Evolutionary conservation across 1,139 yeast genomes (phyloP).

Genomic region (Fermentozyma sake): DNA sequence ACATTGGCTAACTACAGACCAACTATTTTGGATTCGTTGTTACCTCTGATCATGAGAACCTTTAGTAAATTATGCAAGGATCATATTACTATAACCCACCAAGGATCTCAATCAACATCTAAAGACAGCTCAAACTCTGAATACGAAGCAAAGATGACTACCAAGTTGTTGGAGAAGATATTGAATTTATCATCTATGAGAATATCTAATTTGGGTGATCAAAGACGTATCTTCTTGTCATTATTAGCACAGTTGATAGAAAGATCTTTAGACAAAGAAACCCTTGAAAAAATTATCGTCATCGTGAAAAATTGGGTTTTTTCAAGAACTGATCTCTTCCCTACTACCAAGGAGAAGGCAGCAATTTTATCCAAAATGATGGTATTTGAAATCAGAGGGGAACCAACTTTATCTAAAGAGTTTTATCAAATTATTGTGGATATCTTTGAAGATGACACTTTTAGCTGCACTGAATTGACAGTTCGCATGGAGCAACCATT

Average conservation of each 20-base stretch:
- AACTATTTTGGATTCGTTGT: conserved; percentile 63
- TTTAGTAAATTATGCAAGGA: conserved; percentile 87
- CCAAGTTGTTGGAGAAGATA: conserved; percentile 69
- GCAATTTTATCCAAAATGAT: conserved; percentile 92
- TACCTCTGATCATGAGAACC: conserved; percentile 78
- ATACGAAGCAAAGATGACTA: conserved; percentile 73
- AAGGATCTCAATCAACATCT: conserved; percentile 33
- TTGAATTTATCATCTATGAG: conserved; percentile 76
- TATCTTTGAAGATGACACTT: conserved; percentile 76
- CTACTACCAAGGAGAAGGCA: conserved; percentile 94
- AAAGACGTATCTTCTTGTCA: conserved; percentile 82
- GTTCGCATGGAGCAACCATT: conserved; percentile 97
- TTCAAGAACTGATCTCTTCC: conserved; percentile 76
- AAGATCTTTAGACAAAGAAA: conserved; percentile 72
- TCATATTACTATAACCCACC: conserved; percentile 69
- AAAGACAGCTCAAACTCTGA: conserved; percentile 41
- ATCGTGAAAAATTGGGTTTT: conserved; percentile 90
- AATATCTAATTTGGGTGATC: conserved; percentile 84
- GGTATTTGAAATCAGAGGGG: conserved; percentile 86
- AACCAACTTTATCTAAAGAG: conserved; percentile 70
- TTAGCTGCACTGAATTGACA: conserved; percentile 84
- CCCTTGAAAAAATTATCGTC: conserved; percentile 70
- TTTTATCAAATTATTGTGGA: conserved; percentile 86
- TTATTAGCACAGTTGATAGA: conserved; percentile 87
- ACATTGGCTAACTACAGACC: conserved; percentile 75